phyloP scores from a whole-genome alignment of 345 rosid species.

The Limnanthes douglasii region DNA sequence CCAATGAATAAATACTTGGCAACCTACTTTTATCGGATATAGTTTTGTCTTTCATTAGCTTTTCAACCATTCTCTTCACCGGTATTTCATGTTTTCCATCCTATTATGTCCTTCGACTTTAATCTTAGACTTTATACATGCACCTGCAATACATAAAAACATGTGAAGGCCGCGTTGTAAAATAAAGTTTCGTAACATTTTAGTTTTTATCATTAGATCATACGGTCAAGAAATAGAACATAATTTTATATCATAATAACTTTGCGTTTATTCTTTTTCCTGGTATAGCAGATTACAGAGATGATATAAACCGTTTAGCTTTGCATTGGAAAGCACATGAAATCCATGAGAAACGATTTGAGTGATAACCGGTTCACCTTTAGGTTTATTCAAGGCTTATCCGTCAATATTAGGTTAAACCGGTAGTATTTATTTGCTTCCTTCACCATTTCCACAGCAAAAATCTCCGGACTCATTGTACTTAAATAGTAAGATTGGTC shows the following conservation, averaged over 20 bases:
- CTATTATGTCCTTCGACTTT: conserved; percentile 27
- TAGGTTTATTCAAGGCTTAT: conserved; percentile 34
- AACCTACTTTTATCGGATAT: conserved; percentile 34
- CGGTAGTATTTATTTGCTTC: conserved; percentile 45
- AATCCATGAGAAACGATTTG: conserved; percentile 50
- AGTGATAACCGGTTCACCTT: conserved; percentile 18
- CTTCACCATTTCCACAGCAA: conserved; percentile 30
- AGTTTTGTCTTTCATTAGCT: conserved; percentile 34
- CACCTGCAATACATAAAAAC: conserved; percentile 20
- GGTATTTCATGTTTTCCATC: conserved; percentile 16
- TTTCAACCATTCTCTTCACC: conserved; percentile 28
- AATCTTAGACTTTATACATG: conserved; percentile 19
- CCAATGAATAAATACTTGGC: conserved; percentile 43
- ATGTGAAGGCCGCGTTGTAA: too few species aligned
- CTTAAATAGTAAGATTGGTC: too few species aligned
- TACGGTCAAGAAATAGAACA: too few species aligned
- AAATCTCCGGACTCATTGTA: conserved; percentile 32
- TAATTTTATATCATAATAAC: too few species aligned
- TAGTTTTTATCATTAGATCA: too few species aligned
- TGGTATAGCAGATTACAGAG: background rate
- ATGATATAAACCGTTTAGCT: conserved; percentile 25
- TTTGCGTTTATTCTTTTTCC: background rate
- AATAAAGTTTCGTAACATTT: too few species aligned
- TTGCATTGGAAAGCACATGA: conserved; percentile 49
- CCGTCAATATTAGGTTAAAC: conserved; percentile 45